Evolutionary conservation across 345 rosid species (phyloP), one percentile per base, ranked within the genome.

Genomic region (Acer saccharum): DNA sequence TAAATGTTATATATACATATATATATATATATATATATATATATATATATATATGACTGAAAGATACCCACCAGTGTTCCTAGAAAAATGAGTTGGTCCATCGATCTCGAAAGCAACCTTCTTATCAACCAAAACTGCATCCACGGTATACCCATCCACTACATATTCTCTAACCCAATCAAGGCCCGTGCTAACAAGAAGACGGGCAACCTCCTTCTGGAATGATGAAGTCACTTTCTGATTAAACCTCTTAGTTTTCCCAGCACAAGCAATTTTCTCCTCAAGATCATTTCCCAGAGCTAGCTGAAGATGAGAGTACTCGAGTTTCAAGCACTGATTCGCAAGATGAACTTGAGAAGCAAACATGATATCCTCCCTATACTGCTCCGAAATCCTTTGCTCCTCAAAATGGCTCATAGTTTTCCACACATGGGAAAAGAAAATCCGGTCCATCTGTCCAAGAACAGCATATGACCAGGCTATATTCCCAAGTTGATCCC

Each of bases 401-500:
- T 91, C 92, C 81, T 91, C 97, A 35, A 86, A 89, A 52, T 73
- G 73, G 81, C 87, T 80, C 69, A 91, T 79, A 44, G 83, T 73
- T 74, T 80, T 87, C 99, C 98, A 96, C 55, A 86, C 74, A 71
- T 83, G 87, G 52, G 90, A 84, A 80, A 93, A 96, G 89, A 92
- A 96, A 68, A 78, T 74, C 12, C 87, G 86, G 64, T 91, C 88
- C 81, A 92, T 10, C 77, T 87, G 90, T 54, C 94, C 95, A 58
- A 93, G 91, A 82, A 91, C 97, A 78, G 98, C 97, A 84, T 92
- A 93, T 43, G 99, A 96, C 99, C 99, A 96, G 70, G 99, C 97
- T 79, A 93, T 80, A 81, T 91, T 94, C 39, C 98, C 97, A 2
- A 96, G 93, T 85, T 96, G 97, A 82, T 92, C 92, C 76, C 97